Evolutionary conservation across 225 moss, liverwort and hornwort species (phyloP), one percentile per base, ranked within the genome.

Genomic region (Straminergon stramineum): DNA sequence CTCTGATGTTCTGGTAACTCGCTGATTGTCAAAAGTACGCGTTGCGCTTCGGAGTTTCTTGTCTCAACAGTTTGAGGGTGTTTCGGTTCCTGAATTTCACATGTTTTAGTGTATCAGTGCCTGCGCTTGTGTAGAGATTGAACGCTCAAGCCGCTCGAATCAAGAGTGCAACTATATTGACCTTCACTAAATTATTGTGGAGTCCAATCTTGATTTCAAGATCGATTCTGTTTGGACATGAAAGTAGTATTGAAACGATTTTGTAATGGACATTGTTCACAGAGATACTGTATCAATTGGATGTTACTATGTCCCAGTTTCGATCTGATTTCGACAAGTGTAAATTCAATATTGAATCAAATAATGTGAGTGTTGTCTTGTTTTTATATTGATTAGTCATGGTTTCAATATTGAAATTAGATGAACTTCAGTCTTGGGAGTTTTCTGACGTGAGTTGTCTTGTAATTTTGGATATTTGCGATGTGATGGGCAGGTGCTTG

Each of bases 401-500:
- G 64, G 12, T 45, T 71, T 60, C 45, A 45, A 6, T 27, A 37
- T 48, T 34, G 61, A 8, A 32, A 39, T 66, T 41, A 67, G 57
- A 43, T 80, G 58, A 66, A 26, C 68, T 68, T 39, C 24, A 61
- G n/a, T 71, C n/a, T n/a, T 37, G 66, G n/a, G 77, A 64, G 35
- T 77, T 64, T 86, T 26, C 32, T 67, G 55, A 65, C 4, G 34
- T 12, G 43, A 24, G 13, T 86, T 32, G 13, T 75, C 63, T 37
- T 63, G 70, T n/a, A 48, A 70, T 48, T 20, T 37, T 43, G 68
- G 81, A 45, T 43, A 20, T 61, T 41, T 61, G 30, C 61, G 19
- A 60, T 41, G 63, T 24, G 10, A 75, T 79, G 75, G 30, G 76
- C 88, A 94, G 93, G 41, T 94, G 28, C 84, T 90, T 51, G 64